Conservation (phyloP, 2,329 filamentous ascomycete species). For the Colletotrichum sp. region DNA sequence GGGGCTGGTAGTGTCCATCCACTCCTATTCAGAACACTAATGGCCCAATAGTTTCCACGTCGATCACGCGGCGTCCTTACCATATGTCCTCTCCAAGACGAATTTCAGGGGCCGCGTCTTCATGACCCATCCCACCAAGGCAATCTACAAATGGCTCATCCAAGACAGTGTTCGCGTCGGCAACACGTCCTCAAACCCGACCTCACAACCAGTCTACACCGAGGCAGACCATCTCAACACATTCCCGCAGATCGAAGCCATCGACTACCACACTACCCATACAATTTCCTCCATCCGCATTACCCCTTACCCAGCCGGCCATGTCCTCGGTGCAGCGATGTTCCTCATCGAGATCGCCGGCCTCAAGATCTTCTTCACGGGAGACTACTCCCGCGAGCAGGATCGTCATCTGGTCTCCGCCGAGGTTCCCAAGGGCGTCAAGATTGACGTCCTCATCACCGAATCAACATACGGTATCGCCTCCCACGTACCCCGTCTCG, state of each 20-base stretch:
- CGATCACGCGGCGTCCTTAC: conserved; percentile 97
- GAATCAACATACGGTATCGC: conserved; percentile 98
- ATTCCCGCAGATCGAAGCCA: conserved; percentile 92
- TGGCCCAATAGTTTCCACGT: conserved; percentile 82
- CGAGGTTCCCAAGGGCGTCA: conserved; percentile 84
- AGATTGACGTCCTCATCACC: conserved; percentile 95
- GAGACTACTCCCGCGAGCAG: conserved; percentile 95
- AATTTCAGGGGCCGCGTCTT: conserved; percentile 97
- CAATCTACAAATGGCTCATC: conserved; percentile 99
- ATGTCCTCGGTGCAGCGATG: conserved; percentile 98
- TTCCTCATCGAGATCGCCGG: conserved; percentile 97
- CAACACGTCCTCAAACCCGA: conserved; percentile 67
- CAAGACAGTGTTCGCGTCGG: conserved; percentile 94
- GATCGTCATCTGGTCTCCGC: conserved; percentile 96
- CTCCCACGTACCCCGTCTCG: conserved; percentile 86
- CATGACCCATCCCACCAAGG: conserved; percentile 99
- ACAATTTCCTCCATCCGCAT: conserved; percentile 96
- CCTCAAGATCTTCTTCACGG: conserved; percentile 95
- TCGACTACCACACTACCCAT: conserved; percentile 97
- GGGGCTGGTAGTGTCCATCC: not conserved
- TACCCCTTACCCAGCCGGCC: conserved; percentile 94
- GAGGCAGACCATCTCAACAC: conserved; percentile 95
- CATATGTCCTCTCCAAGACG: conserved; percentile 96
- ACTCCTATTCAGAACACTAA: conserved; percentile 1
- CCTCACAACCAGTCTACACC: conserved; percentile 83